Percentiles rank a stretch among this genome's conserved stretches.
These are phyloP conservation scores for Terfezia claveryi DNA, from an alignment of 495 filamentous ascomycete species.

Conservation along the genomic window DNA sequence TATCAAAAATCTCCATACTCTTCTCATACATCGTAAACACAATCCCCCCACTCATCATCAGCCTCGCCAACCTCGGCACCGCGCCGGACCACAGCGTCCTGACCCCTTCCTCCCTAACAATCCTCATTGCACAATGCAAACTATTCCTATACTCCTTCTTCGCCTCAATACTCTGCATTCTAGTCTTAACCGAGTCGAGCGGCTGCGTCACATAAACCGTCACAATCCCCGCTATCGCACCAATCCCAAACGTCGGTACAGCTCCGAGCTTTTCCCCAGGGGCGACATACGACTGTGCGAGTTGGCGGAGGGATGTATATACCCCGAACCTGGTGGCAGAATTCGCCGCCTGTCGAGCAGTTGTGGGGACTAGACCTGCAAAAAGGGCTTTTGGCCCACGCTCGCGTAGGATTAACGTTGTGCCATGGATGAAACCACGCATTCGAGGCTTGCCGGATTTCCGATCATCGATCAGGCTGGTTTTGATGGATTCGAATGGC, in stretches of 20 bases:
- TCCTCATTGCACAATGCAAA: slow-evolving; percentile 58
- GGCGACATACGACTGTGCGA: slow-evolving; percentile 76
- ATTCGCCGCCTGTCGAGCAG: slow-evolving; percentile 83
- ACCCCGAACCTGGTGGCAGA: slow-evolving; percentile 72
- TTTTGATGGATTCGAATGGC: slow-evolving; percentile 96
- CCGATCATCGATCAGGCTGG: slow-evolving; percentile 85
- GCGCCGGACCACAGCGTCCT: slow-evolving; percentile 89
- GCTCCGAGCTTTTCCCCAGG: slow-evolving; percentile 88
- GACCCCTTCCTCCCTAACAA: slow-evolving; percentile 75
- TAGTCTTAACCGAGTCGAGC: slow-evolving; percentile 86
- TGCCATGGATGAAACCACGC: slow-evolving; percentile 80
- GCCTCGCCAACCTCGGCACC: slow-evolving; percentile 54
- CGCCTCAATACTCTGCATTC: slow-evolving; percentile 94
- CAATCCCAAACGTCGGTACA: slow-evolving; percentile 75
- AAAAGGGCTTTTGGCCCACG: slow-evolving; percentile 80
- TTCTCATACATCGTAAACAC: slow-evolving; percentile 99
- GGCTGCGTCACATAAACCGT: slow-evolving; percentile 87
- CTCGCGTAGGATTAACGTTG: slow-evolving; percentile 65
- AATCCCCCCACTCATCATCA: slow-evolving; percentile 84
- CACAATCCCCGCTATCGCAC: slow-evolving; percentile 70
- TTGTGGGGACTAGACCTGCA: slow-evolving; percentile 89
- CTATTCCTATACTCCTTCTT: slow-evolving; percentile 67
- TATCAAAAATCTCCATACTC: slow-evolving; percentile 71
- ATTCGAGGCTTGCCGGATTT: slow-evolving; percentile 49
- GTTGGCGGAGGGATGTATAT: slow-evolving; percentile 74